These are phyloP conservation scores for Cercospora beticola DNA, from an alignment of 2,329 filamentous ascomycete species.

Conservation along the genomic window DNA sequence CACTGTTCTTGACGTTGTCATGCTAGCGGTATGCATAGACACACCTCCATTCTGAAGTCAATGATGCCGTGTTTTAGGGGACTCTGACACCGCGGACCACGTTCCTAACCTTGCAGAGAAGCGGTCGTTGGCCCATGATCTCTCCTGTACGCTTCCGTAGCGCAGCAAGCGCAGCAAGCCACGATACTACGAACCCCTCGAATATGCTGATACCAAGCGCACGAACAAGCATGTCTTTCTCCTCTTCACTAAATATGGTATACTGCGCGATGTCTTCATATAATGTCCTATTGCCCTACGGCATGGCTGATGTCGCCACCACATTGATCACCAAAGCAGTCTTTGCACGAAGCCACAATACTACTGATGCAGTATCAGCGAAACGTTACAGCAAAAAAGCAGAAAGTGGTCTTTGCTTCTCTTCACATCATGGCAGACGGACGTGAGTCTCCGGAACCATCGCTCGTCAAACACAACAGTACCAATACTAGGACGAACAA, in stretches of 20 bases:
- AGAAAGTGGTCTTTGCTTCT: background rate
- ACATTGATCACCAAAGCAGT: constrained; percentile 3
- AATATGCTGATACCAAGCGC: background rate
- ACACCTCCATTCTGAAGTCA: constrained; percentile 3
- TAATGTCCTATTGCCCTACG: constrained; percentile 4
- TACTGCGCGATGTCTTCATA: constrained; percentile 4
- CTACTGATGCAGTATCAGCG: background rate
- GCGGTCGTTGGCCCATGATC: constrained; percentile 12
- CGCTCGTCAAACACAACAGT: background rate
- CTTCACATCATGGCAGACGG: constrained; percentile 54
- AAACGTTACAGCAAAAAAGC: background rate
- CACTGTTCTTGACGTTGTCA: constrained; percentile 12
- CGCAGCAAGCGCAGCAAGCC: constrained; percentile 14
- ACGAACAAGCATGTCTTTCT: background rate
- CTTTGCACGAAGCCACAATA: background rate
- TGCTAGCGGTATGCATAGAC: constrained; percentile 11
- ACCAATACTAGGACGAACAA: background rate
- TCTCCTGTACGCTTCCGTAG: constrained; percentile 2
- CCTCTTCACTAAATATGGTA: background rate
- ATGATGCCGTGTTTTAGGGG: background rate
- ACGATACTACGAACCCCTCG: constrained; percentile 12
- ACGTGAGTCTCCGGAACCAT: constrained; percentile 40
- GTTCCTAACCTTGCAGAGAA: background rate
- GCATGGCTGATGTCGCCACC: constrained; percentile 7
- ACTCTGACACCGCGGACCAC: background rate